These are phyloP conservation scores for Hansfordia pulvinata DNA, from an alignment of 2,329 filamentous ascomycete genomes.

Conservation along the genomic window DNA sequence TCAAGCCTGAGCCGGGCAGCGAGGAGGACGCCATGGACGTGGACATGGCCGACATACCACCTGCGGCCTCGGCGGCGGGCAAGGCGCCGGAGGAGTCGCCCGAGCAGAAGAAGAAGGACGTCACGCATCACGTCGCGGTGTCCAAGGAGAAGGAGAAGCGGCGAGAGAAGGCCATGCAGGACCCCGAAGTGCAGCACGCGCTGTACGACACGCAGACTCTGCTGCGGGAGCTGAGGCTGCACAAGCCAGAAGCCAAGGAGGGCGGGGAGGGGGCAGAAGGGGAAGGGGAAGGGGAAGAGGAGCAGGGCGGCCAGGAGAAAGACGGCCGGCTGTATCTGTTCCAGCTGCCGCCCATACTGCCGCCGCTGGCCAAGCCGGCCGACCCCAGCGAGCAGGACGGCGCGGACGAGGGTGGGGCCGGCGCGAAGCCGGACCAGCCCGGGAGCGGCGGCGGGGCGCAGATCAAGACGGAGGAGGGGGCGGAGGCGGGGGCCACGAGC, in stretches of 20 bases:
- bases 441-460: constrained; percentile 6
- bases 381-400: constrained; percentile 13
- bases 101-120: constrained; percentile 17
- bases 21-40: constrained; percentile 22
- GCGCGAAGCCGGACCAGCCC: constrained; percentile 12
- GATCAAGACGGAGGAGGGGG: constrained; percentile 14
- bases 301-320: constrained; percentile 10
- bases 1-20: constrained; percentile 30
- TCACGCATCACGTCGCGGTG: constrained; percentile 6
- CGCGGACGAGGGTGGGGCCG: too few relatives aligned
- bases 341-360: constrained; percentile 49
- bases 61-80: constrained; percentile 7
- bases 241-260: constrained; percentile 9
- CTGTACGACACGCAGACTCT: constrained; percentile 16
- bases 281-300: constrained; percentile 4
- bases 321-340: constrained; percentile 50
- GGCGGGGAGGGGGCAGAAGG: constrained; percentile 2
- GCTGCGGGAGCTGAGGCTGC: constrained; percentile 16
- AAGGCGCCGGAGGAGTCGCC: constrained; percentile 16
- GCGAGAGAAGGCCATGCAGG: constrained; percentile 15
- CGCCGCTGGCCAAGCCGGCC: constrained; percentile 28
- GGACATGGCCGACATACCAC: constrained; percentile 27
- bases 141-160: constrained; percentile 16
- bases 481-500: constrained; percentile 12
- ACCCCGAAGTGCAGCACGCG: constrained; percentile 13